These are phyloP conservation scores for Pleoardoris graminearum DNA, from an alignment of 2,329 filamentous ascomycete species.

Conservation along the genomic window DNA sequence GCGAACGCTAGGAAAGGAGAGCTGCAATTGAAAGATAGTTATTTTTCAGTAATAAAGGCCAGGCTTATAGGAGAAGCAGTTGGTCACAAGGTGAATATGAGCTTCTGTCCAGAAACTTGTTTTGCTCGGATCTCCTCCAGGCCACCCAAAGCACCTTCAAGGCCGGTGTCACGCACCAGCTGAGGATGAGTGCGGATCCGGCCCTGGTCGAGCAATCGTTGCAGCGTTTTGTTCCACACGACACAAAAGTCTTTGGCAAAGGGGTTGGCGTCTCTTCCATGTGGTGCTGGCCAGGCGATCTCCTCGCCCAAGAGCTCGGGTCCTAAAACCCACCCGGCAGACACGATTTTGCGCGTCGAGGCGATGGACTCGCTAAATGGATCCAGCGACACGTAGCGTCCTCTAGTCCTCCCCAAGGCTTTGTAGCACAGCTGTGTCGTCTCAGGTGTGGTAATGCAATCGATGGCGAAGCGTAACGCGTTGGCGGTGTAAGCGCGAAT, in stretches of 20 bases:
- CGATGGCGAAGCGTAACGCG: constrained; percentile 47
- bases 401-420: constrained; percentile 24
- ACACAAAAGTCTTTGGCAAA: constrained; percentile 1
- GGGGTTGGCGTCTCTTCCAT: constrained; percentile 6
- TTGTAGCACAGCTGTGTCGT: constrained; percentile 23
- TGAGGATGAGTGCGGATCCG: constrained; percentile 6
- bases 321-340: constrained; percentile 20
- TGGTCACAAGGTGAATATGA: background rate
- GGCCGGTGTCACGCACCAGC: background rate
- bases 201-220: constrained; percentile 5
- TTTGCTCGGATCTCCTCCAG: constrained; percentile 6
- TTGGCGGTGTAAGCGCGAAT: constrained; percentile 51
- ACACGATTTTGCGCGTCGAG: constrained; percentile 12
- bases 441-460: constrained; percentile 47
- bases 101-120: constrained; percentile 9
- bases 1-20: too few relatives aligned
- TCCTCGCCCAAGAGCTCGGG: constrained; percentile 16
- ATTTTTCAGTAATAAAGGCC: too few relatives aligned
- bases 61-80: too few relatives aligned
- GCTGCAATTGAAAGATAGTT: too few relatives aligned
- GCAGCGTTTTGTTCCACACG: constrained; percentile 3
- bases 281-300: constrained; percentile 6
- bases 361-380: constrained; percentile 9
- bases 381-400: constrained; percentile 24
- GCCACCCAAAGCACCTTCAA: constrained; percentile 5